Evolutionary conservation across 805 yeast species (phyloP).

Genomic region (Monosporozyma solicola): DNA sequence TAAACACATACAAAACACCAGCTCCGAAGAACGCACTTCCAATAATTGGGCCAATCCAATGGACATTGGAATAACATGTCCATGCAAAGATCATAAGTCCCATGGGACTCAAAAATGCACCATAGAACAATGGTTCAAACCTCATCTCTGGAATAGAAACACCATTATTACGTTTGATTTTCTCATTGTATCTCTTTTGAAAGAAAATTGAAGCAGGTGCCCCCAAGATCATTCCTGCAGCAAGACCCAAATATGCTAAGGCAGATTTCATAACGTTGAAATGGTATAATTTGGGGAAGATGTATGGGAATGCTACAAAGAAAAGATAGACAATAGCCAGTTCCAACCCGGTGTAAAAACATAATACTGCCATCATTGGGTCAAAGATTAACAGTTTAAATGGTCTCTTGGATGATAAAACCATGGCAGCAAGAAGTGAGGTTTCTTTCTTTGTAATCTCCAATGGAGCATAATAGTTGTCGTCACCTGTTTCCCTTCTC

Average conservation of each 20-base stretch:
- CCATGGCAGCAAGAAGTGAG: constrained; percentile 34
- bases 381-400: constrained; percentile 39
- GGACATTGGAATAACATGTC: constrained; percentile 51
- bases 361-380: constrained; percentile 46
- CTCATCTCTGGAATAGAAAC: constrained; percentile 49
- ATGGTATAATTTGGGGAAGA: constrained; percentile 43
- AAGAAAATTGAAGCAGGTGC: constrained; percentile 36
- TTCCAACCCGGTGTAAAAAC: constrained; percentile 48
- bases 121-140: constrained; percentile 52
- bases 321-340: constrained; percentile 56
- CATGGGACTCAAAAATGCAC: constrained; percentile 53
- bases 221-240: constrained; percentile 42
- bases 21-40: constrained; percentile 68
- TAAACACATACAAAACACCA: constrained; percentile 58
- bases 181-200: constrained; percentile 38
- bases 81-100: constrained; percentile 72
- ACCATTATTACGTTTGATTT: constrained; percentile 38
- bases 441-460: constrained; percentile 35
- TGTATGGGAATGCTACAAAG: constrained; percentile 57
- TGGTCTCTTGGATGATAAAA: constrained; percentile 44
- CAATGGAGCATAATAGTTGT: constrained; percentile 34
- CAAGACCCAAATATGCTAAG: constrained; percentile 52
- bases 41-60: constrained; percentile 64
- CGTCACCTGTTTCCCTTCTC: constrained; percentile 47
- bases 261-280: constrained; percentile 50